These are phyloP conservation scores for Vaccinium darrowii DNA, from an alignment of 148 eudicot genomes.

Conservation along the genomic window DNA sequence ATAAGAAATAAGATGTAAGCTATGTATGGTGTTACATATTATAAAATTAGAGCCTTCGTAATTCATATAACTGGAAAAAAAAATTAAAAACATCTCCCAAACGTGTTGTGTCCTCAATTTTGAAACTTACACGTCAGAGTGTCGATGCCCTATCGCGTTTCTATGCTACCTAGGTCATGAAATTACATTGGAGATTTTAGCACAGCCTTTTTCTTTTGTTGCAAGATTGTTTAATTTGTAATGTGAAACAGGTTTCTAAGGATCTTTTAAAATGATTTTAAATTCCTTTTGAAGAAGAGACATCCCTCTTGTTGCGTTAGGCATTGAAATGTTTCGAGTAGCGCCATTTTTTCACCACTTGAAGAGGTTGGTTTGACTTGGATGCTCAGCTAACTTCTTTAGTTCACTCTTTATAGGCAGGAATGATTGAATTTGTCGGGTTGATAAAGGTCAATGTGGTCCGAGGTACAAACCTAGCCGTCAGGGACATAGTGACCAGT, in stretches of 20 bases:
- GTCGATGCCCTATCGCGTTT: too few relatives aligned
- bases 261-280: background rate
- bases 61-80: too few relatives aligned
- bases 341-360: conserved; percentile 3
- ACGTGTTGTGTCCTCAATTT: too few relatives aligned
- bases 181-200: background rate
- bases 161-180: too few relatives aligned
- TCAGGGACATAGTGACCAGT: conserved; percentile 85
- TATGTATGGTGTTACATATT: too few relatives aligned
- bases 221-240: background rate
- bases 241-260: background rate
- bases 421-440: conserved; percentile 96
- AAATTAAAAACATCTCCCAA: too few relatives aligned
- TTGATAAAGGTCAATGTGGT: conserved; percentile 82
- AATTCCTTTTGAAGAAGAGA: background rate
- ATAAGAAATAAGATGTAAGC: too few relatives aligned
- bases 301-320: background rate
- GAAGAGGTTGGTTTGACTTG: conserved; percentile 5
- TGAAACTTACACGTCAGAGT: too few relatives aligned
- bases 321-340: background rate
- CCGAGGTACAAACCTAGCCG: conserved; percentile 82
- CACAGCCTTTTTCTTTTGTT: background rate
- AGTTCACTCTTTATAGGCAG: conserved; percentile 53
- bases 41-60: too few relatives aligned
- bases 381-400: background rate